phyloP scores from a whole-genome alignment of 140 eudicot genomes.

The Eryngium alpinum region DNA sequence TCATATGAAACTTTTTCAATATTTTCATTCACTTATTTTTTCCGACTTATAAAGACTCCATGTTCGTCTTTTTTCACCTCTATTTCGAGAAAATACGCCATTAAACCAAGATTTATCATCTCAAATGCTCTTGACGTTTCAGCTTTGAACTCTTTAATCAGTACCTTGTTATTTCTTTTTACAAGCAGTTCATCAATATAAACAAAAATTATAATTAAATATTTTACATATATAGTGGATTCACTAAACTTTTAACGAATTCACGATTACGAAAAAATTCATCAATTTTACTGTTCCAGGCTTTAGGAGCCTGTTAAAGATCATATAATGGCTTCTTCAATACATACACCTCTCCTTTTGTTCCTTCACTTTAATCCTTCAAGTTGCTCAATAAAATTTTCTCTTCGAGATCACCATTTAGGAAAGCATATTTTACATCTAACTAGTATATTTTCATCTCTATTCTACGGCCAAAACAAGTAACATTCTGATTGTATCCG shows the following conservation, averaged over 20 bases:
- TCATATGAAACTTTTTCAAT: no score
- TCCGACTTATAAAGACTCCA: no score
- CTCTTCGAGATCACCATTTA: background rate
- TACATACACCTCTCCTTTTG: conserved; percentile 4
- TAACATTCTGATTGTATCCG: conserved; percentile 10
- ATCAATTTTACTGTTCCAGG: conserved; percentile 5
- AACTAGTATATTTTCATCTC: background rate
- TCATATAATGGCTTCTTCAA: conserved; percentile 16
- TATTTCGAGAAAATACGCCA: no score
- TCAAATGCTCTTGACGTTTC: no score
- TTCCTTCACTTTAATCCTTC: background rate
- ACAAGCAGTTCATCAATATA: no score
- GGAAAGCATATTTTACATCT: conserved; percentile 2
- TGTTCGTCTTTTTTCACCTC: no score
- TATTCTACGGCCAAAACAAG: conserved; percentile 9
- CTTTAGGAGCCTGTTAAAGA: conserved; percentile 15
- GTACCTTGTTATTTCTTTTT: no score
- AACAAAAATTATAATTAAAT: no score
- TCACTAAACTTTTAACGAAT: conserved; percentile 2
- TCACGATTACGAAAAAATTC: background rate
- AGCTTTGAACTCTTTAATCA: no score
- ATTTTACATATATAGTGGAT: no score
- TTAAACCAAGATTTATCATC: no score
- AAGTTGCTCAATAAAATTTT: background rate
- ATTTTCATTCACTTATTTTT: no score